Conservation (phyloP, 306 rosid species). For the Cucumis hystrix region DNA sequence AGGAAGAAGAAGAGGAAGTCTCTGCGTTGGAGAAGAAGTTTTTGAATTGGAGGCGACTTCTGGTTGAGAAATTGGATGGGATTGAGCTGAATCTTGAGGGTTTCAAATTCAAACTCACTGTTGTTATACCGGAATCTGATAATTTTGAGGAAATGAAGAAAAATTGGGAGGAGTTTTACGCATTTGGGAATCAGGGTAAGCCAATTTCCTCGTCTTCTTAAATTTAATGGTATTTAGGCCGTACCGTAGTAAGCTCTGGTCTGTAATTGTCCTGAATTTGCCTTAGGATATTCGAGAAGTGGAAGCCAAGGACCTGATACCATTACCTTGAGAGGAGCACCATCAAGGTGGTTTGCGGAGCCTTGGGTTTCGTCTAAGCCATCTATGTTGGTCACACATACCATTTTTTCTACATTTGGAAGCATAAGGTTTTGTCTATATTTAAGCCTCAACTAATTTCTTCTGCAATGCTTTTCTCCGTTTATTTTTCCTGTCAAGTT, state of each 20-base stretch:
- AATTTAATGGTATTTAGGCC: background rate
- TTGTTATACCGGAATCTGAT: slow-evolving; percentile 35
- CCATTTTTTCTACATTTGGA: slow-evolving; percentile 84
- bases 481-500: background rate
- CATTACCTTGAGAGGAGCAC: slow-evolving; percentile 45
- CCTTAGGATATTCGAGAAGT: slow-evolving; percentile 37
- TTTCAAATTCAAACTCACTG: slow-evolving; percentile 44
- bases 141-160: slow-evolving; percentile 49
- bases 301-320: slow-evolving; percentile 61
- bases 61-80: slow-evolving; percentile 55
- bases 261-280: background rate
- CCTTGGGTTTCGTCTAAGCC: slow-evolving; percentile 90
- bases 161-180: slow-evolving; percentile 54
- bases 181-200: slow-evolving; percentile 49
- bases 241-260: background rate
- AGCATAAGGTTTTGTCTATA: slow-evolving; percentile 44
- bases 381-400: slow-evolving; percentile 84
- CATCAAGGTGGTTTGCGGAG: slow-evolving; percentile 92
- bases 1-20: slow-evolving; percentile 10
- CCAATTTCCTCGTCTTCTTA: background rate
- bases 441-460: background rate
- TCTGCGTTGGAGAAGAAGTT: slow-evolving; percentile 35
- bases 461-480: background rate
- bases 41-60: slow-evolving; percentile 36
- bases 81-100: slow-evolving; percentile 75